These are phyloP conservation scores for Olyra latifolia DNA, from an alignment of 176 grass and related monocot genomes.

Conservation along the genomic window DNA sequence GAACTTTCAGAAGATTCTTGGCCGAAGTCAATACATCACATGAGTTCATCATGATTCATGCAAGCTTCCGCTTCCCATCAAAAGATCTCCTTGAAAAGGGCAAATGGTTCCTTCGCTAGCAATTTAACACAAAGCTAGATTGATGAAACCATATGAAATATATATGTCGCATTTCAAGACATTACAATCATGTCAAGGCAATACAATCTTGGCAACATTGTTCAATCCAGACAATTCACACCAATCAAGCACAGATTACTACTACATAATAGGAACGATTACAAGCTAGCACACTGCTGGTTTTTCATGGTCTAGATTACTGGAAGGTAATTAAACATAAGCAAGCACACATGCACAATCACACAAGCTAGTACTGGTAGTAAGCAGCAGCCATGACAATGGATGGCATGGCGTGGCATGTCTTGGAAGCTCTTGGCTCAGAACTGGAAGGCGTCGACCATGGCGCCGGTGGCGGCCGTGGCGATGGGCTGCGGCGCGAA, in stretches of 20 bases:
- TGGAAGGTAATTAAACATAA: constrained; percentile 16
- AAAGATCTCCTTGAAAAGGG: neutral
- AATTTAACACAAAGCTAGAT: neutral
- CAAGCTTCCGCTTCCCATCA: neutral
- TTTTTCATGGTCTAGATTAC: constrained; percentile 15
- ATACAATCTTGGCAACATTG: too few species aligned
- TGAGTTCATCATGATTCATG: neutral
- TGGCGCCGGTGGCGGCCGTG: neutral
- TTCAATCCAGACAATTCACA: too few species aligned
- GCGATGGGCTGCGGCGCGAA: constrained; percentile 44
- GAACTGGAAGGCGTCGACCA: constrained; percentile 36
- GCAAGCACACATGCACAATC: neutral
- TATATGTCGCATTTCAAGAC: neutral
- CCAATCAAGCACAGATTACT: neutral
- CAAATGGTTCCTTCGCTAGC: neutral
- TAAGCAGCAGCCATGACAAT: neutral
- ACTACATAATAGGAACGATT: neutral
- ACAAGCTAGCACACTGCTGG: neutral
- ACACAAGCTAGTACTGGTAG: neutral
- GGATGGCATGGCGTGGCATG: neutral
- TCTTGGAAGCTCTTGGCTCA: constrained; percentile 17
- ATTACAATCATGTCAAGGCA: neutral
- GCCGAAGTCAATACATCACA: neutral
- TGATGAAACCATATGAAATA: neutral
- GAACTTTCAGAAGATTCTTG: neutral